Evolutionary conservation across 2,329 filamentous ascomycete species (phyloP), one percentile per base, ranked within the genome.

Genomic region (Tetracladium maxilliforme): DNA sequence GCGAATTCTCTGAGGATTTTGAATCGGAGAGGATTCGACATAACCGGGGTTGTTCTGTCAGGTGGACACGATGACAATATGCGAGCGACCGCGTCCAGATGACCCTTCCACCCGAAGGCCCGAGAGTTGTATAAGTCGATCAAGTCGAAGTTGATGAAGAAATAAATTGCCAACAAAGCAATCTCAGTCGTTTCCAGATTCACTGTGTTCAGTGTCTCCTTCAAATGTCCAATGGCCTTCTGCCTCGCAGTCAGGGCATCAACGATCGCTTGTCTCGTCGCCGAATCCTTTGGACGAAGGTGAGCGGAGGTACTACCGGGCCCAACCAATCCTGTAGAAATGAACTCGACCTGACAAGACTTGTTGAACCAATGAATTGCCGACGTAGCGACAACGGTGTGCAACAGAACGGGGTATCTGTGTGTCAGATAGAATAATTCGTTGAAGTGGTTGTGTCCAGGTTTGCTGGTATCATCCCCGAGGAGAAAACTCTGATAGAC

Each of bases 401-500:
- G 51, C 17, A 57, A 48, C 16, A 64, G 48, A 32, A 60, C 51
- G 11, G 57, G 51, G 28, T 62, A 51, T 14, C 43, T 43, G 30
- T 48, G 47, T 10, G 58, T 59, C 28, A 62, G 44, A 4, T 58
- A 58, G 21, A 63, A 49, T 12, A 64, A 44, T 33, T 61, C 52
- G 26, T 55, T 50, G 27, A 63, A 63, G 4, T 58, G 60, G 28
- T 64, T 64, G 30, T 41, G 46, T 19, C 47, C 49, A 6, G 51
- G 49, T 4, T 47, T 48, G 40, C n/a, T n/a, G n/a, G n/a, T n/a
- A n/a, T n/a, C n/a, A n/a, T 63, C 60, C 35, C 61, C 51, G 27
- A 57, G 49, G 19, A 63, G 56, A 23, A 70, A 53, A 35, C 69
- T 64, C 40, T 59, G 56, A 41, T 63, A 70, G 28, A 71, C 47